A percentile compares a stretch with the other conserved stretches of the same genome.
Conservation (phyloP, 2,329 filamentous ascomycete species). For the Trichophyton equinum region DNA sequence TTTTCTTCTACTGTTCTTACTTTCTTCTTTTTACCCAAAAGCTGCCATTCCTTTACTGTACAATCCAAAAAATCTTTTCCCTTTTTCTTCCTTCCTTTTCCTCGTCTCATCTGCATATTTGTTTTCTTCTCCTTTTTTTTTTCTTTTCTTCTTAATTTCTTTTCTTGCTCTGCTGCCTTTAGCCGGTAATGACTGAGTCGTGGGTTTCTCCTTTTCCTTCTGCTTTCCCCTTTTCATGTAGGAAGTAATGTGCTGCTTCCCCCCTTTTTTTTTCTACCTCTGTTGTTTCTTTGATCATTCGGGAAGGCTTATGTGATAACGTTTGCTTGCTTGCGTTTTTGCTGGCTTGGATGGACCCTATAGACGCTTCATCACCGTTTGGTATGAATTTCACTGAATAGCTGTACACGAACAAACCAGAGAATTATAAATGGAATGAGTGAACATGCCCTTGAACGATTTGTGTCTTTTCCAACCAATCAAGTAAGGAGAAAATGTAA, state of each 20-base stretch:
- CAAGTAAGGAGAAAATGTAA: no score
- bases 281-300: background rate
- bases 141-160: background rate
- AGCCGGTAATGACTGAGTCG: constrained; percentile 1
- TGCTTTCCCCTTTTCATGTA: background rate
- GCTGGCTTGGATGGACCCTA: constrained; percentile 1
- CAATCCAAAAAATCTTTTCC: background rate
- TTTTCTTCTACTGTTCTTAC: background rate
- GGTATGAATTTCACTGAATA: constrained; percentile 1
- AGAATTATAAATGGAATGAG: constrained; percentile 1
- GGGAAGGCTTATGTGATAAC: constrained; percentile 4
- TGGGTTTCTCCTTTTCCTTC: background rate
- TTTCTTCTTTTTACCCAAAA: background rate
- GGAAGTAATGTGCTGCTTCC: background rate
- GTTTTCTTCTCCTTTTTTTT: background rate
- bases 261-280: background rate
- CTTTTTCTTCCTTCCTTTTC: background rate
- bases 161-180: background rate
- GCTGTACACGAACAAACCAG: background rate
- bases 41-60: constrained; percentile 1
- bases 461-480: background rate
- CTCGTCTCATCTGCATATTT: background rate
- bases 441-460: background rate
- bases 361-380: background rate
- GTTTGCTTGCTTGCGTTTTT: background rate